A percentile compares a stretch with the other conserved stretches of the same genome.
These are phyloP conservation scores for Botrytis tulipae DNA, from an alignment of 2,329 filamentous ascomycete species.

Conservation along the genomic window DNA sequence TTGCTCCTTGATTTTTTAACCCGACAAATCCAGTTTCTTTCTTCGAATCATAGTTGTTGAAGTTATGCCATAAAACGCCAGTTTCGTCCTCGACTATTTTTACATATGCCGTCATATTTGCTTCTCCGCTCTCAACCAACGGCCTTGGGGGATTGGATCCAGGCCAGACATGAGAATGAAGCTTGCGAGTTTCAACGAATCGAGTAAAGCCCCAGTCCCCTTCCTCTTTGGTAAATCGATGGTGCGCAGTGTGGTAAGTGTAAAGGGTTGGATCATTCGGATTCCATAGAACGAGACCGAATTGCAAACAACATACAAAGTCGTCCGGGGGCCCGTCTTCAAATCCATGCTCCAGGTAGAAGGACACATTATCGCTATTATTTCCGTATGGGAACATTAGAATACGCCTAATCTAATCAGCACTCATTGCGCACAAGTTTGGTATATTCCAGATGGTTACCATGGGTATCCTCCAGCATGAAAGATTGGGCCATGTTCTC, in stretches of 20 bases:
- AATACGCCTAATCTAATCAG: slow-evolving; percentile 66
- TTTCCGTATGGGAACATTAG: slow-evolving; percentile 96
- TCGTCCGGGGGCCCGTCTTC: slow-evolving; percentile 76
- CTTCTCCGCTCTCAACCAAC: slow-evolving; percentile 72
- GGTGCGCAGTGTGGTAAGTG: slow-evolving; percentile 78
- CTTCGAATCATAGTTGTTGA: slow-evolving; percentile 96
- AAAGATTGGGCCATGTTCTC: slow-evolving; percentile 86
- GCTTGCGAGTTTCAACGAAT: slow-evolving; percentile 82
- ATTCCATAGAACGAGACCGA: slow-evolving; percentile 92
- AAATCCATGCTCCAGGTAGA: slow-evolving; percentile 95
- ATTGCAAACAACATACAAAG: slow-evolving; percentile 97
- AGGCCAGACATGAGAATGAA: slow-evolving; percentile 79
- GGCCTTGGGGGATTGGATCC: slow-evolving; percentile 56
- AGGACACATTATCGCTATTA: slow-evolving; percentile 87
- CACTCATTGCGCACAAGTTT: slow-evolving; percentile 17
- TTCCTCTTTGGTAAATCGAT: slow-evolving; percentile 94
- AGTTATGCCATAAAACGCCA: slow-evolving; percentile 87
- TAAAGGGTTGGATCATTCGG: slow-evolving; percentile 86
- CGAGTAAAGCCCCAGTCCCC: slow-evolving; percentile 99
- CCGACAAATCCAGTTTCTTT: slow-evolving; percentile 97
- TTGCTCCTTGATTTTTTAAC: slow-evolving; percentile 93
- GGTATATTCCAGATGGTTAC: slow-evolving; percentile 47
- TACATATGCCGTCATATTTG: slow-evolving; percentile 80
- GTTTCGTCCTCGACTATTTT: slow-evolving; percentile 83
- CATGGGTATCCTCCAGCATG: slow-evolving; percentile 84